A percentile compares a stretch with the other conserved stretches of the same genome.
phyloP scores from a whole-genome alignment of 495 filamentous ascomycete genomes.

The Xylaria palmicola region DNA sequence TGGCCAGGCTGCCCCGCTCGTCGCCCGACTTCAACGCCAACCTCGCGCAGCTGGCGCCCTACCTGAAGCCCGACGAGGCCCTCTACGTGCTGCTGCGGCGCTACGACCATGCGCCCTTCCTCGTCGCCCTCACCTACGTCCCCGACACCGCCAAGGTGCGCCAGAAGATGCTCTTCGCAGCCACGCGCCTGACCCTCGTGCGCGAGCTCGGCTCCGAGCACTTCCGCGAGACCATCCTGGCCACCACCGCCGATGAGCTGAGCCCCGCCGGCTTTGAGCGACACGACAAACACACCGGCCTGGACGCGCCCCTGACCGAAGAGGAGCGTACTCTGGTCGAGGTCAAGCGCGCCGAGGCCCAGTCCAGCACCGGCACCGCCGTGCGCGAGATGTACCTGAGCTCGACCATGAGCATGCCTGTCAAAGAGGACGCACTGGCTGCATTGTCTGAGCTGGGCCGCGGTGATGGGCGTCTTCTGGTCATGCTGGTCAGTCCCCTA shows the following conservation, averaged over 20 bases:
- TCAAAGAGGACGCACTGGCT: conserved; percentile 65
- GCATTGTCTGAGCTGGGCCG: conserved; percentile 59
- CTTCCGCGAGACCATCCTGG: conserved; percentile 76
- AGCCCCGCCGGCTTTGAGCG: conserved; percentile 70
- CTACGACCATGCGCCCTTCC: conserved; percentile 50
- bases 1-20: conserved; percentile 56
- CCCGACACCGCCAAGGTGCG: conserved; percentile 86
- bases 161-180: conserved; percentile 94
- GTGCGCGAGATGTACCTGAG: conserved; percentile 59
- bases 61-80: conserved; percentile 71
- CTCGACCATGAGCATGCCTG: conserved; percentile 61
- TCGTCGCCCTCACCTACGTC: conserved; percentile 85
- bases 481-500: conserved; percentile 71
- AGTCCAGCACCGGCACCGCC: conserved; percentile 69
- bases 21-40: conserved; percentile 59
- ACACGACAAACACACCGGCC: conserved; percentile 65
- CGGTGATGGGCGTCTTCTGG: conserved; percentile 56
- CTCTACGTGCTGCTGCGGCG: conserved; percentile 84
- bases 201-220: conserved; percentile 87
- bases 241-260: conserved; percentile 72
- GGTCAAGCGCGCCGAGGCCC: conserved; percentile 77
- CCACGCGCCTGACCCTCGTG: conserved; percentile 77
- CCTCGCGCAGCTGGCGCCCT: conserved; percentile 53
- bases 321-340: conserved; percentile 79
- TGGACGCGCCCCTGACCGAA: conserved; percentile 78